Evolutionary conservation across 805 yeast species (phyloP).

Genomic region (Saturnispora gosingensis): DNA sequence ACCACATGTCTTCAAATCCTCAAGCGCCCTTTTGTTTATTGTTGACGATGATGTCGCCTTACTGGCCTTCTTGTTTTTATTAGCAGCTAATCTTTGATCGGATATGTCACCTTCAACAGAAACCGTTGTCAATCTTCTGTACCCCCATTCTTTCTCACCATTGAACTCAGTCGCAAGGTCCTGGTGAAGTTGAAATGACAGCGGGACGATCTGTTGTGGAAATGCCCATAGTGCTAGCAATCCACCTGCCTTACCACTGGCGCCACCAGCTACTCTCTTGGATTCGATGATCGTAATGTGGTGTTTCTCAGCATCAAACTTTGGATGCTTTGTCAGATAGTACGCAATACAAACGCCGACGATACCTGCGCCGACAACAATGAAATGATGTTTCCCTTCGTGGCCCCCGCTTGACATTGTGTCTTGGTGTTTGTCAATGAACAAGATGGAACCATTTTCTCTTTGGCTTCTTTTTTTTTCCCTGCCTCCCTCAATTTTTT

Average conservation of each 20-base stretch:
- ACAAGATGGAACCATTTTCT: slow-evolving; percentile 1
- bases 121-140: slow-evolving; percentile 78
- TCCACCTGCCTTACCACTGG: slow-evolving; percentile 97
- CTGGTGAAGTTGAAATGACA: slow-evolving; percentile 79
- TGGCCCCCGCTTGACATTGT: not conserved
- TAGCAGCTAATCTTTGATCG: slow-evolving; percentile 11
- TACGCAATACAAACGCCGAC: slow-evolving; percentile 94
- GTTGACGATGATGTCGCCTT: not conserved
- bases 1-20: not conserved
- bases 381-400: slow-evolving; percentile 61
- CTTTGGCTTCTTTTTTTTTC: not conserved
- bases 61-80: slow-evolving; percentile 1
- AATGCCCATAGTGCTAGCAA: slow-evolving; percentile 92
- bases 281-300: slow-evolving; percentile 83
- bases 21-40: not conserved
- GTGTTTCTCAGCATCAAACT: slow-evolving; percentile 59
- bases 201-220: slow-evolving; percentile 87
- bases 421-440: not conserved
- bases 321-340: slow-evolving; percentile 74
- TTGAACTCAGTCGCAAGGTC: slow-evolving; percentile 67
- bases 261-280: slow-evolving; percentile 93
- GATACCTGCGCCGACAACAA: slow-evolving; percentile 91
- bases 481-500: not conserved
- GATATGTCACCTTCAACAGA: slow-evolving; percentile 75
- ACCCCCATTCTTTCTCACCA: slow-evolving; percentile 91